Conservation (phyloP, 495 filamentous ascomycete genomes). For the Podospora conica region DNA sequence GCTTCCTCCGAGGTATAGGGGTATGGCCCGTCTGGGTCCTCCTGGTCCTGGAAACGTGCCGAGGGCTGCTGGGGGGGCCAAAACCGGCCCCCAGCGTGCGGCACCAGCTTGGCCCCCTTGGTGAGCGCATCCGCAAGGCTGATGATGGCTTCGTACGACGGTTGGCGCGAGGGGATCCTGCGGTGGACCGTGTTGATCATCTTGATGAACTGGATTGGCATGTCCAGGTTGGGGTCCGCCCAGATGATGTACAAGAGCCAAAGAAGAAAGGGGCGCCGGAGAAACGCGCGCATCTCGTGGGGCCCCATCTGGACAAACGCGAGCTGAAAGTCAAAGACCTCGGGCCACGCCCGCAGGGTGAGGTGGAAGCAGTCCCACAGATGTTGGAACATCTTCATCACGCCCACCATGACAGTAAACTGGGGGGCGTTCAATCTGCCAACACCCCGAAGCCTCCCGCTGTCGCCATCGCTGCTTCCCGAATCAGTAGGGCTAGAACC, state of each 20-base stretch:
- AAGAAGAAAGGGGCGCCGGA: constrained; percentile 49
- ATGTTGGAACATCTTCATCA: constrained; percentile 44
- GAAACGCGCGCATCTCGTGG: constrained; percentile 47
- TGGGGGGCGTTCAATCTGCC: constrained; percentile 22
- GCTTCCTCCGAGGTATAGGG: constrained; percentile 36
- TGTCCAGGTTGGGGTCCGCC: constrained; percentile 47
- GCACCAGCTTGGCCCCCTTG: constrained; percentile 34
- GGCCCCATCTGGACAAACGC: constrained; percentile 53
- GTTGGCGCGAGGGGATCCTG: constrained; percentile 43
- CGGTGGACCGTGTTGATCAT: constrained; percentile 43
- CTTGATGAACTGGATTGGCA: constrained; percentile 36
- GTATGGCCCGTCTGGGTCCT: constrained; percentile 22
- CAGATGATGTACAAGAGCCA: constrained; percentile 56
- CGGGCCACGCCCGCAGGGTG: constrained; percentile 63
- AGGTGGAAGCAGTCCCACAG: constrained; percentile 52
- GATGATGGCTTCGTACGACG: constrained; percentile 48
- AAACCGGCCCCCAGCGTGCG: background rate
- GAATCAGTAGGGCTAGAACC: background rate
- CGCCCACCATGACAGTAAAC: constrained; percentile 24
- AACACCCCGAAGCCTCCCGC: background rate
- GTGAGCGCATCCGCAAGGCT: constrained; percentile 48
- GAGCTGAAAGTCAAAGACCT: constrained; percentile 67
- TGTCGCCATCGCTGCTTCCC: background rate
- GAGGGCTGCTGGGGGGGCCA: constrained; percentile 4
- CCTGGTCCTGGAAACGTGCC: constrained; percentile 21